A percentile compares a stretch with the other conserved stretches of the same genome.
phyloP scores from a whole-genome alignment of 176 grass and related monocot species.

The Paspalum vaginatum region DNA sequence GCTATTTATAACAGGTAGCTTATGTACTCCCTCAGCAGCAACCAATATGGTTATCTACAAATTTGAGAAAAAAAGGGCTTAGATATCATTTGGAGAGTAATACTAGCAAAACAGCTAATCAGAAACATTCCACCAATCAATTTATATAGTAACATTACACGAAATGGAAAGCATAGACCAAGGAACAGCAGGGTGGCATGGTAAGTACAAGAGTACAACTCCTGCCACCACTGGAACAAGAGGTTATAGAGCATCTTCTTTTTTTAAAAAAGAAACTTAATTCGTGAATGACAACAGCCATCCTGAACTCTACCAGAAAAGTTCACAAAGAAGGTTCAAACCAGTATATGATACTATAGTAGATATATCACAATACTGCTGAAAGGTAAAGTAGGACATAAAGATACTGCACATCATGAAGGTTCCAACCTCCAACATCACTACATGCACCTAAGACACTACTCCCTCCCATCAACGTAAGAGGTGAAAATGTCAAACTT shows the following conservation, averaged over 20 bases:
- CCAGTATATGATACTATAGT: background rate
- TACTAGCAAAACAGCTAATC: background rate
- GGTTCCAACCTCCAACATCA: slow-evolving; percentile 6
- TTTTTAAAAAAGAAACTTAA: background rate
- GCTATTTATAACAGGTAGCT: slow-evolving; percentile 87
- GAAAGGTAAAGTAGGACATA: background rate
- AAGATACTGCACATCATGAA: background rate
- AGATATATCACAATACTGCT: background rate
- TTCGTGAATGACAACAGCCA: background rate
- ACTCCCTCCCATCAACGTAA: too few relatives aligned
- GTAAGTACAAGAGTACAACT: too few relatives aligned
- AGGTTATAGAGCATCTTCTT: background rate
- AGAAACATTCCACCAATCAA: background rate
- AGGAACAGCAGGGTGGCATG: too few relatives aligned
- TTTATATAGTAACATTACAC: background rate
- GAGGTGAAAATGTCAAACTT: too few relatives aligned
- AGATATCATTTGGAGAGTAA: slow-evolving; percentile 21
- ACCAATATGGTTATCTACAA: slow-evolving; percentile 87
- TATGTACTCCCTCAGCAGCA: slow-evolving; percentile 81
- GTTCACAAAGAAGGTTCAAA: background rate
- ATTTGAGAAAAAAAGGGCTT: background rate
- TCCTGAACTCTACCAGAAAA: background rate
- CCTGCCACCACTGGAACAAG: background rate
- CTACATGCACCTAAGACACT: background rate
- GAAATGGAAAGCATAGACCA: background rate